These are phyloP conservation scores for Leishmania amazonensis DNA, from an alignment of 208 protist genomes.

Conservation along the genomic window DNA sequence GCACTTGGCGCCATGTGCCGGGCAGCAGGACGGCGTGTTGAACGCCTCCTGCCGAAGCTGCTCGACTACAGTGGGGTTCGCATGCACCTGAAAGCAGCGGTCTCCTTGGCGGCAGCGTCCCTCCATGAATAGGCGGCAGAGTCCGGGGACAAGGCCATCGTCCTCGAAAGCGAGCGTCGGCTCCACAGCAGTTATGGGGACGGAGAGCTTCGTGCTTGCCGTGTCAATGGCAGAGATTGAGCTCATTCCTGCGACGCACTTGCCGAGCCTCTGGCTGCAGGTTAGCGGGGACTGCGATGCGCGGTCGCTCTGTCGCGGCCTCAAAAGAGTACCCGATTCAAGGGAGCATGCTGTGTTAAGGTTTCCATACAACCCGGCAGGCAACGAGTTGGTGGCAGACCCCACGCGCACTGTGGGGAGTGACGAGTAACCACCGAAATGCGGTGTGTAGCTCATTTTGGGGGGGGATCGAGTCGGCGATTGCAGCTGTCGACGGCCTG, in stretches of 20 bases:
- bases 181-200: constrained; percentile 68
- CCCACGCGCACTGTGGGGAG: constrained; percentile 21
- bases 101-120: constrained; percentile 73
- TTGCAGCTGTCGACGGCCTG: not conserved
- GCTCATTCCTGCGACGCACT: not conserved
- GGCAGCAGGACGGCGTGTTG: constrained; percentile 73
- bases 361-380: constrained; percentile 15
- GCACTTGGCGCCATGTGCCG: constrained; percentile 71
- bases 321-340: constrained; percentile 19
- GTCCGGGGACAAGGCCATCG: constrained; percentile 74
- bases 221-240: constrained; percentile 79
- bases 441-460: constrained; percentile 19
- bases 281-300: not conserved
- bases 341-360: constrained; percentile 22
- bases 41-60: constrained; percentile 62
- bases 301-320: constrained; percentile 17
- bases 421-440: constrained; percentile 14
- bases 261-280: not conserved
- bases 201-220: constrained; percentile 79
- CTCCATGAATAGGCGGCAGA: constrained; percentile 83
- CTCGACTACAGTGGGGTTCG: constrained; percentile 55
- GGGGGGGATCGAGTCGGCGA: too few species aligned
- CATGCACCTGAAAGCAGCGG: constrained; percentile 87
- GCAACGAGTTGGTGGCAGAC: constrained; percentile 12
- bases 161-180: constrained; percentile 77